These are phyloP conservation scores for Odontarrhena argentea DNA, from an alignment of 345 rosid genomes.

Conservation along the genomic window DNA sequence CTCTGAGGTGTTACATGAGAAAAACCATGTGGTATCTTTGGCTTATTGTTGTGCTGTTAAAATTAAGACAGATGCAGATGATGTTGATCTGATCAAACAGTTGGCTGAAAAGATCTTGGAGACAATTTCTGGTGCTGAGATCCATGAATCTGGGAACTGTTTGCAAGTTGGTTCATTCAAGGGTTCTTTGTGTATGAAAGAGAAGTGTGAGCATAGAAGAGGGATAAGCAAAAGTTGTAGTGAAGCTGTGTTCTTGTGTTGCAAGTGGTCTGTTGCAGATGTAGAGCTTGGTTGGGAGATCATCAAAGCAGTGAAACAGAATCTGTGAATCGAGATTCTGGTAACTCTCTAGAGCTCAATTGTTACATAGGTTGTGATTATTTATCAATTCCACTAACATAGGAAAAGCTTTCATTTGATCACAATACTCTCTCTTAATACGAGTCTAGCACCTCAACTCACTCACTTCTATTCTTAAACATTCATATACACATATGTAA, in stretches of 20 bases:
- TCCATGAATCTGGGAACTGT: constrained; percentile 51
- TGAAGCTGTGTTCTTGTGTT: constrained; percentile 57
- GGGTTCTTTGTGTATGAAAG: constrained; percentile 50
- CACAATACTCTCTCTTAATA: too few relatives aligned
- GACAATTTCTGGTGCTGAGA: constrained; percentile 40
- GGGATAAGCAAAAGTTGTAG: constrained; percentile 30
- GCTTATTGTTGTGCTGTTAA: constrained; percentile 65
- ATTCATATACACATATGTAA: too few relatives aligned
- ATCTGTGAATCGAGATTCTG: too few relatives aligned
- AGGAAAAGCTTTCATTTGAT: too few relatives aligned
- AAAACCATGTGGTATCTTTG: constrained; percentile 50
- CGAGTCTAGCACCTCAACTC: too few relatives aligned
- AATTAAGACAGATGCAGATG: constrained; percentile 32
- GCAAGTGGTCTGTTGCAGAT: constrained; percentile 71
- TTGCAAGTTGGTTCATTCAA: constrained; percentile 63
- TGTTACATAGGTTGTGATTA: too few relatives aligned
- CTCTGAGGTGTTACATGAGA: constrained; percentile 47
- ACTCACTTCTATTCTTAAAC: too few relatives aligned
- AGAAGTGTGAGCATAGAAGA: constrained; percentile 56
- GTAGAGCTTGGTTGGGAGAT: constrained; percentile 74
- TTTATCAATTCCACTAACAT: too few relatives aligned
- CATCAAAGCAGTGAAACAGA: constrained; percentile 38
- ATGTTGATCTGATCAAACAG: constrained; percentile 41
- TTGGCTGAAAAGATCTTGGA: constrained; percentile 46
- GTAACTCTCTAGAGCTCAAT: too few relatives aligned